Evolutionary conservation across 2,329 filamentous ascomycete species (phyloP).

Genomic region (Xylariales sp.): DNA sequence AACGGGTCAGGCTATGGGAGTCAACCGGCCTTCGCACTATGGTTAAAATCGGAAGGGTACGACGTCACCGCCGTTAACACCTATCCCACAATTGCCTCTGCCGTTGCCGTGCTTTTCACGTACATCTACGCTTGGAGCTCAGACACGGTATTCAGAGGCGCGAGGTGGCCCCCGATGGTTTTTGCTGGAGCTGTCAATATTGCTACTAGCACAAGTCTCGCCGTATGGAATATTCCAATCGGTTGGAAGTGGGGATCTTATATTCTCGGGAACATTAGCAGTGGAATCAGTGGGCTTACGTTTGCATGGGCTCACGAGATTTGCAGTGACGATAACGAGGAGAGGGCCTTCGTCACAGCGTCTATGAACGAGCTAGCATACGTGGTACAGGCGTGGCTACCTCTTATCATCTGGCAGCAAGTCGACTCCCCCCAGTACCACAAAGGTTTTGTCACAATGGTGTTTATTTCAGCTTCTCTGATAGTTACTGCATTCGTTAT

Average conservation of each 20-base stretch:
- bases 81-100: slow-evolving; percentile 69
- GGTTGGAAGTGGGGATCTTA: slow-evolving; percentile 74
- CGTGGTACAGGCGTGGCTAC: slow-evolving; percentile 76
- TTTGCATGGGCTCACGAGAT: slow-evolving; percentile 65
- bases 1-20: slow-evolving; percentile 62
- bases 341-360: slow-evolving; percentile 73
- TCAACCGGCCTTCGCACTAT: slow-evolving; percentile 67
- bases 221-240: slow-evolving; percentile 58
- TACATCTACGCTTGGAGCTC: slow-evolving; percentile 74
- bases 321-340: slow-evolving; percentile 67
- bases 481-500: slow-evolving; percentile 64
- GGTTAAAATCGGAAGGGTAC: slow-evolving; percentile 59
- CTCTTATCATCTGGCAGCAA: slow-evolving; percentile 73
- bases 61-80: slow-evolving; percentile 54
- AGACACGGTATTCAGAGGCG: slow-evolving; percentile 68
- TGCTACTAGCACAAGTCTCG: slow-evolving; percentile 54
- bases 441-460: slow-evolving; percentile 70
- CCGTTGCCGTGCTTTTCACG: slow-evolving; percentile 67
- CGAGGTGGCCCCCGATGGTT: slow-evolving; percentile 72
- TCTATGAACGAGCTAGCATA: slow-evolving; percentile 78
- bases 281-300: slow-evolving; percentile 59
- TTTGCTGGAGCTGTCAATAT: slow-evolving; percentile 62
- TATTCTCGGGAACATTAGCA: slow-evolving; percentile 64
- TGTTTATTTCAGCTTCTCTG: slow-evolving; percentile 60
- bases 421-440: slow-evolving; percentile 69